Base-by-base conservation (phyloP, 805 yeast species). In the Yamadazyma sp. region DNA sequence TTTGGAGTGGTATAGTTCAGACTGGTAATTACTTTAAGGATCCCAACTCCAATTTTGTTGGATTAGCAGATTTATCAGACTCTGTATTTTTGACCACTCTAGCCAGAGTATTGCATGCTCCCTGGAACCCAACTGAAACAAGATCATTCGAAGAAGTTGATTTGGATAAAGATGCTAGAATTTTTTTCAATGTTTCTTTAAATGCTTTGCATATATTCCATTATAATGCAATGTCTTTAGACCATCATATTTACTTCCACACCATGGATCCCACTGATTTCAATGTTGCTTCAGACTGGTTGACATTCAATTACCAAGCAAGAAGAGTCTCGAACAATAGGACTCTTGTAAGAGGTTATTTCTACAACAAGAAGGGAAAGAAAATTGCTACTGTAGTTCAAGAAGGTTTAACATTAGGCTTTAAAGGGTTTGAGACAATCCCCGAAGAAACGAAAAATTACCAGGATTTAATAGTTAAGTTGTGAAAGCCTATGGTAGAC, bases 181-280 rank as follows among this genome's bases (percentile, higher is more conserved):
- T 38, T 14, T 37, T 60, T 29, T 45, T 67, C 47, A 43, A 50
- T 10, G 32, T 38, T 12, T 57, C 69, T 10, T 40, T 67, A 25
- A 55, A 59, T 35, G 54, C 59, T n/a, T 45, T 64, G 16, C 65
- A 56, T 36, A 31, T 66, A 9, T 63, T 55, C 44, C 73, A 67
- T 42, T 67, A 67, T 48, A 61, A 59, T 36, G 73, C 72, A 17
- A 66, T 67, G 72, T 62, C 70, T 4, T 46, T 67, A 19, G 72
- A 66, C 44, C 73, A 67, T 48, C 71, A 66, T 43, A 52, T 67
- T 12, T 66, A 66, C 40, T 67, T 67, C 43, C 73, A 67, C 33
- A 44, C 48, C 23, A 55, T 49, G 27, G 55, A 58, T 22, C 47
- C 45, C 18, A 33, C 37, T 2, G 52, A 48, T 15, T 53, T 61